Conservation (phyloP, 2,329 filamentous ascomycete genomes). For the Epichloe aotearoae region DNA sequence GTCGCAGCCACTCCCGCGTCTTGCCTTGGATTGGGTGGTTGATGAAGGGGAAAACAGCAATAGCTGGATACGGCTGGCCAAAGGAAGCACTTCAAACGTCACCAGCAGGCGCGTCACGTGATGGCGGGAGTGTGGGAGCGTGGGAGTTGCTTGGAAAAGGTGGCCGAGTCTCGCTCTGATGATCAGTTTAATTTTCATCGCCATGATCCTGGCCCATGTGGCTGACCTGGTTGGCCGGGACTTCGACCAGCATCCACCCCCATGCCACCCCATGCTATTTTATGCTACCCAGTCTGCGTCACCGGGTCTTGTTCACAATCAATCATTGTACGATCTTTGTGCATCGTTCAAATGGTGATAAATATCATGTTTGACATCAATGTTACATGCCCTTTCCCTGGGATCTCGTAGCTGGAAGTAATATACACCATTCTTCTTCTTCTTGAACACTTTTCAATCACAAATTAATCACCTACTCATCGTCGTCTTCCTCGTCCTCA, state of each 20-base stretch:
- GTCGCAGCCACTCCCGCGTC: conserved; percentile 5
- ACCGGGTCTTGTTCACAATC: no score
- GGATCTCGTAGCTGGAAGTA: not conserved
- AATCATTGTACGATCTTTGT: not conserved
- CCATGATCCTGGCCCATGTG: no score
- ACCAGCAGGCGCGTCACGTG: conserved; percentile 21
- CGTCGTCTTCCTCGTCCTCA: conserved; percentile 55
- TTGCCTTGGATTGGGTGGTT: conserved; percentile 3
- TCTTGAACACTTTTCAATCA: no score
- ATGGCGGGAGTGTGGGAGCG: conserved; percentile 4
- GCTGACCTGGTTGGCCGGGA: no score
- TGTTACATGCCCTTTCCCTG: not conserved
- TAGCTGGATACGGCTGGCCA: conserved; percentile 17
- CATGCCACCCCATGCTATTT: no score
- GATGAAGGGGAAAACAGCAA: conserved; percentile 2
- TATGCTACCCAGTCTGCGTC: no score
- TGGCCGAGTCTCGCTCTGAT: no score
- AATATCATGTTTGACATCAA: not conserved
- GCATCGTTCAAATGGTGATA: not conserved
- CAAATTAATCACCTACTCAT: conserved; percentile 11
- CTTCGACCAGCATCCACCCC: no score
- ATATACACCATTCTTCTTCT: not conserved
- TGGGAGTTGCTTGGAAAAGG: not conserved
- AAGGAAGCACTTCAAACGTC: conserved; percentile 24
- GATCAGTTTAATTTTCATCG: no score